Evolutionary conservation across 768 basidiomycete species (phyloP).

Genomic region (Plicaturopsis crispa): DNA sequence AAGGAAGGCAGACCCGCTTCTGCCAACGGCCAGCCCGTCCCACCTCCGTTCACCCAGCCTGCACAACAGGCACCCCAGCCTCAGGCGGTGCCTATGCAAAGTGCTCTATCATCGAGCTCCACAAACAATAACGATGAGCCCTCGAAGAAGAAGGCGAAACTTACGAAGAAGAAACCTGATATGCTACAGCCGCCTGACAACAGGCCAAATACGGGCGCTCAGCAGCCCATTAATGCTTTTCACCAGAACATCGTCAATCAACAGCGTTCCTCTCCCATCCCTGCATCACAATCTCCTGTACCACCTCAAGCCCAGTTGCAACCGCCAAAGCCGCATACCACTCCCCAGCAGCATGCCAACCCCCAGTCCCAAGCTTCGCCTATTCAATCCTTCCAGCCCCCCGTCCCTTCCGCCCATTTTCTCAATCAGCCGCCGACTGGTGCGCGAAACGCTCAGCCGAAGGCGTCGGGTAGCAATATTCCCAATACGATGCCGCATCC

Average conservation of each 20-base stretch:
- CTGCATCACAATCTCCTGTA: constrained; percentile 9
- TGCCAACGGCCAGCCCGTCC: not conserved
- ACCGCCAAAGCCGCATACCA: constrained; percentile 8
- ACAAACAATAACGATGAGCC: constrained; percentile 12
- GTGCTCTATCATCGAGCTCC: constrained; percentile 8
- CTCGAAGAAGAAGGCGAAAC: constrained; percentile 8
- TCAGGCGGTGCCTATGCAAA: constrained; percentile 7
- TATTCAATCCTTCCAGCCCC: constrained; percentile 11
- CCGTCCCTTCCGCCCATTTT: constrained; percentile 14
- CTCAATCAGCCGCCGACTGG: constrained; percentile 13
- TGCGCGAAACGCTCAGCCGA: constrained; percentile 6
- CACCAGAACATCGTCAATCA: constrained; percentile 7
- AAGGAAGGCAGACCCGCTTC: not conserved
- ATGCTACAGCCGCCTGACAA: constrained; percentile 3
- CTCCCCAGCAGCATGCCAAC: constrained; percentile 13
- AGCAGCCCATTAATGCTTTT: not conserved
- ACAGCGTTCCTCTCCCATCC: constrained; percentile 3
- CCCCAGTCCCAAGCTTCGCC: constrained; percentile 11
- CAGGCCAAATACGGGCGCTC: constrained; percentile 8
- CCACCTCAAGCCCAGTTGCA: constrained; percentile 13
- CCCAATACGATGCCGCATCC: constrained; percentile 1
- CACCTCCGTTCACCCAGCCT: constrained; percentile 2
- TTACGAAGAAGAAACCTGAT: constrained; percentile 9
- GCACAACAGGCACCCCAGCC: constrained; percentile 19
- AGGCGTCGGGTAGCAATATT: constrained; percentile 10